Evolutionary conservation across 78 protist genomes (phyloP).

Genomic region (Dictyostelium capitatum): DNA sequence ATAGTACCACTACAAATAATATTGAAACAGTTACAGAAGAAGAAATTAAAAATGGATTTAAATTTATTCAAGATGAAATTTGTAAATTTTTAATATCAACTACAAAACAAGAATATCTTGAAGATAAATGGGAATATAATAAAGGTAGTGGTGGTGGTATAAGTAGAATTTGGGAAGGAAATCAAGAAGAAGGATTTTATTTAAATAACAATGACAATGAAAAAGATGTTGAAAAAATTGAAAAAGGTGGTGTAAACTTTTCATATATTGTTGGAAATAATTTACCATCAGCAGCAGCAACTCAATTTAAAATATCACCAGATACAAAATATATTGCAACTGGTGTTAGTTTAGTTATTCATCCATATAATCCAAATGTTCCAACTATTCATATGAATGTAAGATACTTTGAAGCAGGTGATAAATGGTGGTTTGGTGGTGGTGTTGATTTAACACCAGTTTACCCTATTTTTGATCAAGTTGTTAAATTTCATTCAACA

Average conservation of each 20-base stretch:
- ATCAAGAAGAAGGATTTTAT: conserved; percentile 30
- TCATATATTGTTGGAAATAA: conserved; percentile 72
- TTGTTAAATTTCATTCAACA: conserved; percentile 37
- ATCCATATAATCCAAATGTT: conserved; percentile 81
- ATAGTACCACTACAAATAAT: background rate
- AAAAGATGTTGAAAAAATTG: background rate
- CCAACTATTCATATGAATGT: conserved; percentile 90
- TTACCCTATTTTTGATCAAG: conserved; percentile 64
- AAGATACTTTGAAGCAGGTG: conserved; percentile 85
- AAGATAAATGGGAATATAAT: conserved; percentile 75
- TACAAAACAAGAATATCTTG: conserved; percentile 29
- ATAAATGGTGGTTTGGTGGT: conserved; percentile 90
- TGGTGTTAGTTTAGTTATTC: conserved; percentile 87
- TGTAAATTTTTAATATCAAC: conserved; percentile 13
- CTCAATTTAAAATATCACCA: conserved; percentile 59
- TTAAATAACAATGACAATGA: background rate
- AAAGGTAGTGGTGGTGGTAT: conserved; percentile 86
- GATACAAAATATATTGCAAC: conserved; percentile 71
- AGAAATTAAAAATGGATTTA: conserved; percentile 56
- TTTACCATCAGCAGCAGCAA: conserved; percentile 77
- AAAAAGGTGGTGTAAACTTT: conserved; percentile 86
- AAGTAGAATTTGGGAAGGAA: conserved; percentile 83
- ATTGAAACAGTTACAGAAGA: background rate
- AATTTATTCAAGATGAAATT: conserved; percentile 39
- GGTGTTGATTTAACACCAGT: conserved; percentile 89